Percentiles rank a stretch among this genome's conserved stretches.
phyloP scores from a whole-genome alignment of 2,329 filamentous ascomycete species.

The Nemania abortiva region DNA sequence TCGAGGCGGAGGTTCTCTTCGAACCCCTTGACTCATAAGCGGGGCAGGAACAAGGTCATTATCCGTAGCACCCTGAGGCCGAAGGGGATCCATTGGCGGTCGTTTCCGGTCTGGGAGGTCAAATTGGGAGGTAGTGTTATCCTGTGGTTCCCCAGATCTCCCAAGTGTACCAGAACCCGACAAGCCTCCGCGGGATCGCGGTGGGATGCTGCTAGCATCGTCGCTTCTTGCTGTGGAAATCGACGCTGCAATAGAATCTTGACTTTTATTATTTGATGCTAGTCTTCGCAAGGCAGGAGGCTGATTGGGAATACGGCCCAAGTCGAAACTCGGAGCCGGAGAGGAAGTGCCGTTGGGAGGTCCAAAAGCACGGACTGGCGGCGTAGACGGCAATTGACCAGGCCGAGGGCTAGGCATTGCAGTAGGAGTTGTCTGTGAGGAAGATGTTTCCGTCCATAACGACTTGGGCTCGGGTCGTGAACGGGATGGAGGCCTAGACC shows the following conservation, averaged over 20 bases:
- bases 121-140: conserved; percentile 53
- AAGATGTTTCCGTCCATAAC: conserved; percentile 34
- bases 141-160: conserved; percentile 55
- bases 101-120: conserved; percentile 72
- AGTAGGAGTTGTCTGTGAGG: conserved; percentile 21
- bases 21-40: conserved; percentile 64
- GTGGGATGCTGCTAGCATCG: conserved; percentile 63
- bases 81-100: conserved; percentile 73
- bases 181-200: conserved; percentile 66
- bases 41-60: conserved; percentile 69
- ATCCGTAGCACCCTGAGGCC: conserved; percentile 62
- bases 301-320: conserved; percentile 57
- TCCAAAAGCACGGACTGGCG: conserved; percentile 50
- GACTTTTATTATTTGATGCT: conserved; percentile 66
- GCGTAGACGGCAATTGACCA: conserved; percentile 46
- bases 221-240: conserved; percentile 62
- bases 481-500: conserved; percentile 38
- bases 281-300: conserved; percentile 60
- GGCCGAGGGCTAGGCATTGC: conserved; percentile 42
- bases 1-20: conserved; percentile 65
- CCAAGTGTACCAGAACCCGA: conserved; percentile 55
- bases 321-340: conserved; percentile 66
- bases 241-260: conserved; percentile 67
- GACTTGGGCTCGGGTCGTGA: conserved; percentile 42
- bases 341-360: conserved; percentile 60